Evolutionary conservation across 2,329 filamentous ascomycete genomes (phyloP), one percentile per base, ranked within the genome.

Genomic region (Biscogniauxia mediterranea): DNA sequence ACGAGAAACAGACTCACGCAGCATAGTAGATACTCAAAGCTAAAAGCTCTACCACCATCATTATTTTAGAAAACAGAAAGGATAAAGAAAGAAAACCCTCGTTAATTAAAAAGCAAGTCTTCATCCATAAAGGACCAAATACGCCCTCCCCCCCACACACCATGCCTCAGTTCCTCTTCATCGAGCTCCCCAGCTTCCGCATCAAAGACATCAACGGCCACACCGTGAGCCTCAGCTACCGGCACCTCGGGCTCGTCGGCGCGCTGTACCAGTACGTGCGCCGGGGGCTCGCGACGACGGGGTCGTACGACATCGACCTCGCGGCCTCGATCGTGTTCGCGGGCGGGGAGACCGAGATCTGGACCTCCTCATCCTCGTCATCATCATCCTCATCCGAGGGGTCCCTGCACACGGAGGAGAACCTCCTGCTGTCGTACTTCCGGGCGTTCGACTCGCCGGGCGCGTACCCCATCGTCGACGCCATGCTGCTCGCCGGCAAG

Each of bases 161-260:
- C 23, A 64, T 64, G 61, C 71, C 71, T 38, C 70, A 73, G 52
- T 73, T 73, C 63, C 63, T 73, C 56, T 72, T 69, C 59, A 61
- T 73, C 61, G 71, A 73, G 59, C 68, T 73, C 2, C 70, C 70
- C 13, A 70, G 62, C 59, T 73, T 73, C 63, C 69, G 69, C 58
- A 60, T 71, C 58, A 72, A 67, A 59, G 68, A 70, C 63, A 61
- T 63, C 52, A 64, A 46, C 52, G 70, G 70, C 15, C 67, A 70
- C 8, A 49, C 61, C 0, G 64, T 73, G 21, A 62, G 59, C 7
- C 64, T 73, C 21, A 67, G 59, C 55, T 64, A 62, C 56, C 56
- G 60, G 13, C 69, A 73, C 13, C 57, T 72, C 0, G 69, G 69
- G 0, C 64, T 68, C 2, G 50, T 72, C 13, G 57, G 64, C 32